A percentile compares a stretch with the other conserved stretches of the same genome.
phyloP scores from a whole-genome alignment of 2,329 filamentous ascomycete species.

The Aspergillus piperis region DNA sequence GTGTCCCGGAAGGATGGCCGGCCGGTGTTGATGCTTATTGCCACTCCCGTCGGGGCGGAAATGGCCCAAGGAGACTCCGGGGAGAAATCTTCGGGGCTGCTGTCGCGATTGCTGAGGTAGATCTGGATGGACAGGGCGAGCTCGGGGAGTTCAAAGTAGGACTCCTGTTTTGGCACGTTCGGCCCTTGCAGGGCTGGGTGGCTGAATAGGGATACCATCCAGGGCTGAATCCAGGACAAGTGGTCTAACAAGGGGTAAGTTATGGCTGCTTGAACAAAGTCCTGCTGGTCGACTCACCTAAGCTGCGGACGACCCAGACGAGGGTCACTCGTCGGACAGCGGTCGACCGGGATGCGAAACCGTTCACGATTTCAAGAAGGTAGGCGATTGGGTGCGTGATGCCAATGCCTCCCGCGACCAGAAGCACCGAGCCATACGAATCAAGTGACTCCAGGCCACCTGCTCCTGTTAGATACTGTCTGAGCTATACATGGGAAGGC shows the following conservation, averaged over 20 bases:
- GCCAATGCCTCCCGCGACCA: slow-evolving; percentile 41
- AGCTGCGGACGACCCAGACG: slow-evolving; percentile 36
- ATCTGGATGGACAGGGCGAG: slow-evolving; percentile 33
- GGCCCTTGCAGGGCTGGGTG: slow-evolving; percentile 29
- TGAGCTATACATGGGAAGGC: neutral
- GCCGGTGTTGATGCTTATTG: slow-evolving; percentile 28
- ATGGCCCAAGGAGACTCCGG: slow-evolving; percentile 30
- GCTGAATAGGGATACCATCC: slow-evolving; percentile 34
- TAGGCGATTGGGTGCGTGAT: slow-evolving; percentile 41
- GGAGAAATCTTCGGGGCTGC: slow-evolving; percentile 28
- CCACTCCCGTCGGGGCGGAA: slow-evolving; percentile 26
- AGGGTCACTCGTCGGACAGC: slow-evolving; percentile 33
- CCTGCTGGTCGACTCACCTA: slow-evolving; percentile 23
- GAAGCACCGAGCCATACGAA: slow-evolving; percentile 37
- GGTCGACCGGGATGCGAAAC: slow-evolving; percentile 24
- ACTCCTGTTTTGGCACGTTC: slow-evolving; percentile 23
- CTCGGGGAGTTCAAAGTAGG: slow-evolving; percentile 28
- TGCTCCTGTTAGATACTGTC: slow-evolving; percentile 2
- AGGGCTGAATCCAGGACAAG: slow-evolving; percentile 37
- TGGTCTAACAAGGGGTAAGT: slow-evolving; percentile 26
- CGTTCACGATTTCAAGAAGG: slow-evolving; percentile 32
- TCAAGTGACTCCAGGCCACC: slow-evolving; percentile 33
- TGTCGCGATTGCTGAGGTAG: slow-evolving; percentile 29
- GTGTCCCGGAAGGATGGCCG: slow-evolving; percentile 30
- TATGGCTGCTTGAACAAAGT: neutral